Conservation (phyloP, 192 early-diverging fungal species). For the Funneliformis mosseae region DNA sequence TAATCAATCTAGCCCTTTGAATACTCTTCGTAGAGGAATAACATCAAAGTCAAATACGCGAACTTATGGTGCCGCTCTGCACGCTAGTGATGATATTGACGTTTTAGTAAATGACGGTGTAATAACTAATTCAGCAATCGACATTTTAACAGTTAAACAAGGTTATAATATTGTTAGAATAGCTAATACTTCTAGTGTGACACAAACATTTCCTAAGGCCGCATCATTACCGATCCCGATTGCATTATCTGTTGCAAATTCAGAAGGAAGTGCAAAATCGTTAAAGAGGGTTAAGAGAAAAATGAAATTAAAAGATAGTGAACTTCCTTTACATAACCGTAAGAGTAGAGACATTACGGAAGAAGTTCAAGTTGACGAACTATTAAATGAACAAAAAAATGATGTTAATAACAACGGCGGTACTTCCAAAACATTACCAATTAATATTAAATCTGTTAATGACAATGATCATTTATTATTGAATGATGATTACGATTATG, state of each 20-base stretch:
- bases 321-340: constrained; percentile 14
- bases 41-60: not conserved
- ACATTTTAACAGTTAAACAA: not conserved
- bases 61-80: not conserved
- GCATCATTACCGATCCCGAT: constrained; percentile 8
- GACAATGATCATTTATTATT: not conserved
- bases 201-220: not conserved
- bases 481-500: constrained; percentile 1
- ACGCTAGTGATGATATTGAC: not conserved
- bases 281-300: constrained; percentile 1
- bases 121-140: not conserved
- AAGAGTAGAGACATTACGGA: not conserved
- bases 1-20: not conserved
- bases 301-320: not conserved
- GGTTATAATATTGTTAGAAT: not conserved
- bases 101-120: not conserved
- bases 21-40: not conserved
- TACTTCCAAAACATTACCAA: not conserved
- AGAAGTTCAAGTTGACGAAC: not conserved
- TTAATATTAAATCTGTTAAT: not conserved
- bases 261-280: not conserved
- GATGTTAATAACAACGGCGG: not conserved
- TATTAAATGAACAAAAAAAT: not conserved
- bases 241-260: not conserved
- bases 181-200: not conserved